Percentiles rank a stretch among this genome's conserved stretches.
Conservation (phyloP, 192 early-diverging fungal genomes). For the Backusella australiensis region DNA sequence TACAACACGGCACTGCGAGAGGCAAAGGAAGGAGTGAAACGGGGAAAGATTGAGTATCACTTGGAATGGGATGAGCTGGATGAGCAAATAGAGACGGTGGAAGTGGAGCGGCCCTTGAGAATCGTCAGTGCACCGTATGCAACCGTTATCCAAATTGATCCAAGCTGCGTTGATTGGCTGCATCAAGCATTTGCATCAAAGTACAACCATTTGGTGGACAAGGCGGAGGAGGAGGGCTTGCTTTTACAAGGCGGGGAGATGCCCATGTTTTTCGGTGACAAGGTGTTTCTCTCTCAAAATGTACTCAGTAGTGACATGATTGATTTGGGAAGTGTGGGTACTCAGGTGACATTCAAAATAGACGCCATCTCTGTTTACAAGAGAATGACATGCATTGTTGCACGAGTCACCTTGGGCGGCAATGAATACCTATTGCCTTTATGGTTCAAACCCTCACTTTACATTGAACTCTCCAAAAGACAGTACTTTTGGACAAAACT, state of each 20-base stretch:
- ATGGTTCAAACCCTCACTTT: constrained; percentile 20
- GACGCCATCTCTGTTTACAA: neutral
- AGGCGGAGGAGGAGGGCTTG: neutral
- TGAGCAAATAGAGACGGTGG: neutral
- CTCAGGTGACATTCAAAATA: neutral
- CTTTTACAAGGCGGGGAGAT: constrained; percentile 1
- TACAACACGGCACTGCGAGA: constrained; percentile 6
- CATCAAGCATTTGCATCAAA: neutral
- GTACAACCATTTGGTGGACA: neutral
- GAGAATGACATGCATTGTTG: neutral
- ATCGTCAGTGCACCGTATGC: neutral
- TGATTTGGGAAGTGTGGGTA: neutral
- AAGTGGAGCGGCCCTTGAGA: neutral
- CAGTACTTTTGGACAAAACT: neutral
- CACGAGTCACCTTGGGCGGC: neutral
- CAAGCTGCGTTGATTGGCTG: neutral
- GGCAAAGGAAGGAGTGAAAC: neutral
- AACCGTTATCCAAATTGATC: neutral
- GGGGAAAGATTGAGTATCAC: neutral
- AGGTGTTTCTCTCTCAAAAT: constrained; percentile 3
- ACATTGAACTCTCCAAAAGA: neutral
- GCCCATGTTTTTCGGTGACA: constrained; percentile 12
- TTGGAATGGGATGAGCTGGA: neutral
- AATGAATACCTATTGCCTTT: constrained; percentile 5
- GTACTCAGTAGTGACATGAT: neutral